Evolutionary conservation across 1,284 basidiomycete genomes (phyloP), one percentile per base, ranked within the genome.

Genomic region (Tilletiopsis washingtonensis): DNA sequence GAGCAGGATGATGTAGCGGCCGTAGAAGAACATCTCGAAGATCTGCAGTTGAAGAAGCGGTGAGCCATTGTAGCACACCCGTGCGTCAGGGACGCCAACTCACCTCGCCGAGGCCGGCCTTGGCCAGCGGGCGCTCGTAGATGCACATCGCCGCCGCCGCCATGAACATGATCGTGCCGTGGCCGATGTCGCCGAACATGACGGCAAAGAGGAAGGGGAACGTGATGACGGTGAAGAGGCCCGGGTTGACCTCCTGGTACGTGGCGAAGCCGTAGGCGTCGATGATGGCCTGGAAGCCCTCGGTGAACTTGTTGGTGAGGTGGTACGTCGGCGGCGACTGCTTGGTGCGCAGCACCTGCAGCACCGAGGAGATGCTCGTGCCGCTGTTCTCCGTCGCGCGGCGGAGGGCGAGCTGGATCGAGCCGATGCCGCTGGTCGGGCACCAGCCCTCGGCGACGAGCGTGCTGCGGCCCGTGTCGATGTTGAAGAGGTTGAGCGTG

Each of bases 121-220:
- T 87, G 15, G 80, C 83, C 68, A 91, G 80, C 73, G 82, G 84
- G 72, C 81, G 82, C 77, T 99, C 94, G 40, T 81, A 80, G 50
- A 85, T 49, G 70, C 94, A 88, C 89, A 98, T 91, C 55, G 81
- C 81, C 5, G 84, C 59, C 2, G 88, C 91, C 20, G 84, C 81
- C 32, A 81, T 69, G 62, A 87, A 80, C 69, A 90, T 86, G 71
- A 98, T 83, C 56, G 84, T 77, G 39, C 90, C 94, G 75, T 99
- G 93, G 9, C 94, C 94, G 71, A 98, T 87, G 75, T 99, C 93
- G 70, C 93, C 94, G 74, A 99, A 99, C 93, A 99, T 98, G 77
- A 97, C 88, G 11, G 91, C 93, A 67, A 98, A 99, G 65, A 99
- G 77, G 82, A 99, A 98, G 0, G 94, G 94, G 81, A 96, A 96